Evolutionary conservation across 192 early-diverging fungal species (phyloP), one percentile per base, ranked within the genome.

Genomic region (Coemansia guatemalensis): DNA sequence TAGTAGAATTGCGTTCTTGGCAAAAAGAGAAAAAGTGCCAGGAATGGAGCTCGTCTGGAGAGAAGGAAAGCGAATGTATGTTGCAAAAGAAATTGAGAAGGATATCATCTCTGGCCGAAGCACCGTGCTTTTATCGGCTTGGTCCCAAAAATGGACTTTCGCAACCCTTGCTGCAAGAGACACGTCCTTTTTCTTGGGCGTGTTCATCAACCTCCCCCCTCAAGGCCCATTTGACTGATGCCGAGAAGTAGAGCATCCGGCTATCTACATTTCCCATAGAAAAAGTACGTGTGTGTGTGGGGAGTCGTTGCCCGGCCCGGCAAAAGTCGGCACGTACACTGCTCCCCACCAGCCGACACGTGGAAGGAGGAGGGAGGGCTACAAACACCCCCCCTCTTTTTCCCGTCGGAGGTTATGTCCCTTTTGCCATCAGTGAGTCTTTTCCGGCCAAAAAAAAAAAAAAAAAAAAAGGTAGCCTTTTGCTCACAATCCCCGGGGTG

Each of bases 201-300:
- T 41, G 56, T 22, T 59, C 44, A 47, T 39, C 23, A 59, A 59
- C 29, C 29, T 30, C 29, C 29, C 6, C 29, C 29, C 29, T 23
- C 35, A 39, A 41, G 21, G 26, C 17, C 17, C 22, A 58, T 18
- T 22, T 29, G 48, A 26, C 25, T 32, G 58, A 49, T 44, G 49
- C 58, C 58, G 48, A 60, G 58, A 60, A 60, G 30, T 33, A 59
- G 20, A 48, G 58, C 58, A 21, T 48, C 58, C 58, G 58, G 21
- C 35, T 39, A 29, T 29, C 58, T 29, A 48, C 26, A 20, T 29
- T 4, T 21, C 27, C 9, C 23, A 24, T n/a, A 25, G 22, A 48
- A 23, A 60, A n/a, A 26, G 53, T 32, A 24, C 24, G 9, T 53
- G 29, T 60, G 44, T 60, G 41, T 26, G 24, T 44, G 58, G 44